These are phyloP conservation scores for Monilinia polystroma DNA, from an alignment of 2,329 filamentous ascomycete genomes.

Conservation along the genomic window DNA sequence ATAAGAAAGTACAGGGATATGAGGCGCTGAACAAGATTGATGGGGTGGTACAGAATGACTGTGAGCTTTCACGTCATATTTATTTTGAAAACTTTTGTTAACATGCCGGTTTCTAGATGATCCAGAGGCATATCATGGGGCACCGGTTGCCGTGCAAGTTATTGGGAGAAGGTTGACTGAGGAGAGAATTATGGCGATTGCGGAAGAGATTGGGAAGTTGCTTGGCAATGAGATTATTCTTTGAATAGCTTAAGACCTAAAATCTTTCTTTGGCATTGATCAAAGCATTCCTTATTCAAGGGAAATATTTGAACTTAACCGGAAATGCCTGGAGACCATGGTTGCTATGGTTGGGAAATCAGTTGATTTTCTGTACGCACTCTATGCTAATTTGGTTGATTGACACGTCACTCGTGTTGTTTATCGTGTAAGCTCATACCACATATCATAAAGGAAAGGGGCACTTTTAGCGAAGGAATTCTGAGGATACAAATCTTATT, in stretches of 20 bases:
- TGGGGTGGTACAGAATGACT: slow-evolving; percentile 33
- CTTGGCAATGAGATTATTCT: slow-evolving; percentile 38
- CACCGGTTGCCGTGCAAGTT: slow-evolving; percentile 36
- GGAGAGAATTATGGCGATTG: slow-evolving; percentile 41
- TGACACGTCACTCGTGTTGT: too few relatives aligned
- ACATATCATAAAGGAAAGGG: too few relatives aligned
- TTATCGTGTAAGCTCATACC: too few relatives aligned
- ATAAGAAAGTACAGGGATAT: slow-evolving; percentile 32
- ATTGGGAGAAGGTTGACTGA: slow-evolving; percentile 35
- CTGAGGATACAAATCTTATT: too few relatives aligned
- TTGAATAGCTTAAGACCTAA: neutral
- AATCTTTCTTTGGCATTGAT: neutral
- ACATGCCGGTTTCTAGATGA: slow-evolving; percentile 32
- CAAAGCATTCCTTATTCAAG: neutral
- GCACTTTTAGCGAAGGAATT: too few relatives aligned
- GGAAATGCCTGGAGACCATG: neutral
- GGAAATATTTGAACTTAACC: neutral
- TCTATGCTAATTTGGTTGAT: too few relatives aligned
- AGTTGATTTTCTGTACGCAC: too few relatives aligned
- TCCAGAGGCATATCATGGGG: slow-evolving; percentile 34
- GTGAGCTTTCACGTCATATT: slow-evolving; percentile 24
- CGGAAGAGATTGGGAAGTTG: slow-evolving; percentile 41
- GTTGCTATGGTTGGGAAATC: neutral
- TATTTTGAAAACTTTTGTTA: neutral
- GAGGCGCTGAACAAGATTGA: slow-evolving; percentile 33